A percentile compares a stretch with the other conserved stretches of the same genome.
Evolutionary conservation across 805 yeast species (phyloP).

Genomic region (Metschnikowia arizonensis): DNA sequence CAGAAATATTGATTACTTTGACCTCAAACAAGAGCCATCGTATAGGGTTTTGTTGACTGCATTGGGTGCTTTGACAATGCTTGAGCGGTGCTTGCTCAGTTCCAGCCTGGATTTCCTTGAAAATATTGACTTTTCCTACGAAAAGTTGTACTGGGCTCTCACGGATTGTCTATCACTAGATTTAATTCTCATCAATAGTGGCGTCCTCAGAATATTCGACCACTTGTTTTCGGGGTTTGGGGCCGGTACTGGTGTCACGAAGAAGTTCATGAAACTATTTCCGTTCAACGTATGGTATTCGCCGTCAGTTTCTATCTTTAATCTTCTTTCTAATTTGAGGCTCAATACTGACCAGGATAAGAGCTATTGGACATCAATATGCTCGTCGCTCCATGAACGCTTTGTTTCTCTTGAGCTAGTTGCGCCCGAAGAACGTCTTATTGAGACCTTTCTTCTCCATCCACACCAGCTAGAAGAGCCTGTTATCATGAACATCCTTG

Average conservation of each 20-base stretch:
- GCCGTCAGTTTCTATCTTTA: slow-evolving; percentile 37
- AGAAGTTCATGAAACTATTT: slow-evolving; percentile 23
- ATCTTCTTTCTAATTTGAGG: slow-evolving; percentile 26
- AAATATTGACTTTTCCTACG: slow-evolving; percentile 14
- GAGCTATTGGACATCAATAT: slow-evolving; percentile 32
- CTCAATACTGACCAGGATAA: slow-evolving; percentile 27
- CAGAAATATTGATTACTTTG: slow-evolving; percentile 5
- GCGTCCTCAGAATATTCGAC: slow-evolving; percentile 38
- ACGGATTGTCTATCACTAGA: slow-evolving; percentile 30
- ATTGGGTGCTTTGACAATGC: slow-evolving; percentile 37
- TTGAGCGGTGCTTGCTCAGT: slow-evolving; percentile 23
- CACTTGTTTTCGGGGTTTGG: slow-evolving; percentile 33
- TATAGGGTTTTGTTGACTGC: slow-evolving; percentile 7
- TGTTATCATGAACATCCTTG: slow-evolving; percentile 42
- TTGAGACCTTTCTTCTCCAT: slow-evolving; percentile 39
- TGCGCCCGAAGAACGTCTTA: slow-evolving; percentile 42
- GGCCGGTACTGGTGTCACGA: slow-evolving; percentile 9
- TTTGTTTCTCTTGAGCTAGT: slow-evolving; percentile 31
- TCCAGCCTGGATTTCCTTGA: slow-evolving; percentile 4
- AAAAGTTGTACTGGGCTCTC: slow-evolving; percentile 31
- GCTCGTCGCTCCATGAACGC: slow-evolving; percentile 31
- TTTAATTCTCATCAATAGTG: slow-evolving; percentile 36
- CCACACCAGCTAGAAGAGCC: slow-evolving; percentile 34
- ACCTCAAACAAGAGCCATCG: slow-evolving; percentile 1
- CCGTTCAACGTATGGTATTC: slow-evolving; percentile 43